A percentile compares a stretch with the other conserved stretches of the same genome.
phyloP scores from a whole-genome alignment of 2,329 filamentous ascomycete species.

The Thielaviopsis populi region DNA sequence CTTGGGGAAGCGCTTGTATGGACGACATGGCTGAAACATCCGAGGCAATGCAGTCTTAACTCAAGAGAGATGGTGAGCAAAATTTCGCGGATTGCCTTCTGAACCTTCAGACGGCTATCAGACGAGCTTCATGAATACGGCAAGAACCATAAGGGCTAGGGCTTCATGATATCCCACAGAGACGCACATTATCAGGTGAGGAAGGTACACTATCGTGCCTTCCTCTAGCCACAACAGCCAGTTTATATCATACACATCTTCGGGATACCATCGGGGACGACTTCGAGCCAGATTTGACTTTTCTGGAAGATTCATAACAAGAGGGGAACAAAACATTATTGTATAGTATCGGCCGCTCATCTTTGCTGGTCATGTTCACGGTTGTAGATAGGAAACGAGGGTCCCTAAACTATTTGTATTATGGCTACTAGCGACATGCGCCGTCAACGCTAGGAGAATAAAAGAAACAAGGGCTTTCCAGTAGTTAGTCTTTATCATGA shows the following conservation, averaged over 20 bases:
- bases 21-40: constrained; percentile 26
- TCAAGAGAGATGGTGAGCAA: too few species aligned
- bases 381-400: too few species aligned
- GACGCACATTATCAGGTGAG: neutral
- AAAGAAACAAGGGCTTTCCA: neutral
- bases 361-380: too few species aligned
- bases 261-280: neutral
- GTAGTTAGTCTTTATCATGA: constrained; percentile 6
- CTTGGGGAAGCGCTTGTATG: constrained; percentile 29
- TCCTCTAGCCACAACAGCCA: neutral
- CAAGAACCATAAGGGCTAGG: constrained; percentile 5
- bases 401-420: neutral
- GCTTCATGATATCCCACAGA: neutral
- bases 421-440: neutral
- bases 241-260: neutral
- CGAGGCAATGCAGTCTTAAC: neutral
- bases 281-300: neutral
- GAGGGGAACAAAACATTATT: too few species aligned
- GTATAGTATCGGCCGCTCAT: too few species aligned
- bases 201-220: neutral
- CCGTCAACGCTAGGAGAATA: neutral
- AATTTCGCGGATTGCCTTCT: neutral
- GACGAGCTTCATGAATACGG: neutral
- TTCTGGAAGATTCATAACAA: too few species aligned
- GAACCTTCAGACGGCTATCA: neutral